phyloP scores from a whole-genome alignment of 2,329 filamentous ascomycete genomes.

The Diaporthe helianthi region DNA sequence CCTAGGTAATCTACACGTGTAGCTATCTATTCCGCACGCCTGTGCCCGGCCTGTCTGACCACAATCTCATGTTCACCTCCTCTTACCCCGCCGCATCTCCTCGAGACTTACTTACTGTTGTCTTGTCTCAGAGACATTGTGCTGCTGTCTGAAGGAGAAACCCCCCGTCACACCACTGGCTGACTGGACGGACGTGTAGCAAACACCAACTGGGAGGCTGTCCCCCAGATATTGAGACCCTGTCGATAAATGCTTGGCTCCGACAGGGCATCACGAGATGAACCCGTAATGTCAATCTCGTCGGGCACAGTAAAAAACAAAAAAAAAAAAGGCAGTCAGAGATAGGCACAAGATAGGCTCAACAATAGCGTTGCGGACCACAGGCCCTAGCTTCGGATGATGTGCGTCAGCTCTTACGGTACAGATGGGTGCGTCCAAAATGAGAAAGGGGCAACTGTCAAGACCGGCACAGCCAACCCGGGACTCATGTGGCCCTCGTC shows the following conservation, averaged over 20 bases:
- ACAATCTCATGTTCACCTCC: conserved; percentile 24
- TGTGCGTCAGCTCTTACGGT: conserved; percentile 20
- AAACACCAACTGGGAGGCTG: not conserved
- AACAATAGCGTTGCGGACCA: conserved; percentile 10
- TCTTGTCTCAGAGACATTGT: conserved; percentile 14
- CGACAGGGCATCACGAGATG: conserved; percentile 12
- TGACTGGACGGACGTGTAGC: conserved; percentile 3
- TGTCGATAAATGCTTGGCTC: conserved; percentile 7
- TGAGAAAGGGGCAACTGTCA: conserved; percentile 32
- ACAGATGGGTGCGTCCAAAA: conserved; percentile 7
- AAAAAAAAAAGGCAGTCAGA: too few species aligned
- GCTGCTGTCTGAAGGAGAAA: not conserved
- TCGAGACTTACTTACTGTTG: not conserved
- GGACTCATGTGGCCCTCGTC: not conserved
- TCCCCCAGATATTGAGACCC: not conserved
- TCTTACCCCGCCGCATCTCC: conserved; percentile 9
- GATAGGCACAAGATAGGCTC: not conserved
- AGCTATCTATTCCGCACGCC: not conserved
- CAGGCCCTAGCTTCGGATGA: conserved; percentile 3
- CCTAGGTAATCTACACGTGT: too few species aligned
- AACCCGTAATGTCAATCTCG: conserved; percentile 5
- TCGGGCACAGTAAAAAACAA: not conserved
- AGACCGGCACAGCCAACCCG: conserved; percentile 22
- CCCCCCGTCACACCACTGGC: not conserved
- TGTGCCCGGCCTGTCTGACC: conserved; percentile 23